These are phyloP conservation scores for Rhodamnia rubescens DNA, from an alignment of 345 rosid species.

Conservation along the genomic window DNA sequence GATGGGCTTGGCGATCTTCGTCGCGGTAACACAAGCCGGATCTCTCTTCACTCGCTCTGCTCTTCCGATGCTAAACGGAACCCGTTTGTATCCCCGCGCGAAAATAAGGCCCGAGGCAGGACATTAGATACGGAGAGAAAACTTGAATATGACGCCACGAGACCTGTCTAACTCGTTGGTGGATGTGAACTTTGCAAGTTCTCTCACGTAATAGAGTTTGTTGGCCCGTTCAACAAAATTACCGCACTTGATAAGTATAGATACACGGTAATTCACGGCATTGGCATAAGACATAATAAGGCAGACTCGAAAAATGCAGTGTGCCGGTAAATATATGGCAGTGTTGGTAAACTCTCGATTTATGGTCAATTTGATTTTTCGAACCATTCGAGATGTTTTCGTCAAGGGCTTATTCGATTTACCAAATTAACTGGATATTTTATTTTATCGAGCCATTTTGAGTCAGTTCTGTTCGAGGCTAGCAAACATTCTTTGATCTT, in stretches of 20 bases:
- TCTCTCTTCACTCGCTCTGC: not conserved
- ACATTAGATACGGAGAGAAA: not conserved
- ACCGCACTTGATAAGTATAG: not conserved
- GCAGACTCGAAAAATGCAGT: no score
- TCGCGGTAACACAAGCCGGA: accelerated
- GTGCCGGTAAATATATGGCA: no score
- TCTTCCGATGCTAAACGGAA: not conserved
- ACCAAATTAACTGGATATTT: no score
- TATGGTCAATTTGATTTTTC: no score
- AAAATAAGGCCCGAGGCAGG: not conserved
- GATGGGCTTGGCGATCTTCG: not conserved
- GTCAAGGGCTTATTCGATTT: no score
- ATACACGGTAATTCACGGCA: not conserved
- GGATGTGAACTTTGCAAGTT: not conserved
- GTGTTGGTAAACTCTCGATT: no score
- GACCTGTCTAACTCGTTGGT: not conserved
- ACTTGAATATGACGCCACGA: accelerated
- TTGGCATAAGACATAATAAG: no score
- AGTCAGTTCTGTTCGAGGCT: no score
- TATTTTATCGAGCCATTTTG: no score
- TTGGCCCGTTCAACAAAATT: not conserved
- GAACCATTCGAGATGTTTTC: no score
- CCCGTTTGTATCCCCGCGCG: not conserved
- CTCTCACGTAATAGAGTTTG: not conserved
- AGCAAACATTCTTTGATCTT: no score